phyloP scores from a whole-genome alignment of 73 alveolate species.

The Tetrahymena thermophila region DNA sequence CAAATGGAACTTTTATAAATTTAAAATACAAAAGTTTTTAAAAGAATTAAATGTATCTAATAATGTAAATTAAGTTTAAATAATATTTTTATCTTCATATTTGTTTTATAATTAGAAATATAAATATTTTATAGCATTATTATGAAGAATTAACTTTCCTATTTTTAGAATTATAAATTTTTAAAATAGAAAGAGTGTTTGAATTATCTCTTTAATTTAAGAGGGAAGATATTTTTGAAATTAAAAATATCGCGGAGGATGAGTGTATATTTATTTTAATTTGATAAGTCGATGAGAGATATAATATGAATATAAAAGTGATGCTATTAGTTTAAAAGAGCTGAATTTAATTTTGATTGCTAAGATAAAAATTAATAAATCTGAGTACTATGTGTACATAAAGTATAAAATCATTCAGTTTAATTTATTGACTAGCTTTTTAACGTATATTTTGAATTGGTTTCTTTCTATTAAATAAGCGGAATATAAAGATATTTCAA shows the following conservation, averaged over 20 bases:
- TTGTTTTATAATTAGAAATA: too few relatives aligned
- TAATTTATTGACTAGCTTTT: background rate
- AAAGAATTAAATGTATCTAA: too few relatives aligned
- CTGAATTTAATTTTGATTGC: background rate
- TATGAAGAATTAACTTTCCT: too few relatives aligned
- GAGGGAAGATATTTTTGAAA: background rate
- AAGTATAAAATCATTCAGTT: background rate
- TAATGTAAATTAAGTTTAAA: too few relatives aligned
- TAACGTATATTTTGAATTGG: background rate
- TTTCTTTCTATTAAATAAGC: background rate
- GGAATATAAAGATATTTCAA: background rate
- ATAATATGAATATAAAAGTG: background rate
- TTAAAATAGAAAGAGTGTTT: background rate
- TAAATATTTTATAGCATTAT: too few relatives aligned
- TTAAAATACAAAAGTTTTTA: too few relatives aligned
- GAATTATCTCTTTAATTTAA: background rate
- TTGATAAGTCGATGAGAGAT: background rate
- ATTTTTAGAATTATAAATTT: too few relatives aligned
- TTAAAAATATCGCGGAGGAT: background rate
- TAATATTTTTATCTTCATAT: too few relatives aligned
- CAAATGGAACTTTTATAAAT: too few relatives aligned
- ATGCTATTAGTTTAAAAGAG: background rate
- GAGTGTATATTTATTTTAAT: too few relatives aligned
- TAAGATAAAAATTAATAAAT: background rate
- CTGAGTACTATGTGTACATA: background rate